phyloP scores from a whole-genome alignment of 1,284 basidiomycete genomes.

The Schizophyllum commune region DNA sequence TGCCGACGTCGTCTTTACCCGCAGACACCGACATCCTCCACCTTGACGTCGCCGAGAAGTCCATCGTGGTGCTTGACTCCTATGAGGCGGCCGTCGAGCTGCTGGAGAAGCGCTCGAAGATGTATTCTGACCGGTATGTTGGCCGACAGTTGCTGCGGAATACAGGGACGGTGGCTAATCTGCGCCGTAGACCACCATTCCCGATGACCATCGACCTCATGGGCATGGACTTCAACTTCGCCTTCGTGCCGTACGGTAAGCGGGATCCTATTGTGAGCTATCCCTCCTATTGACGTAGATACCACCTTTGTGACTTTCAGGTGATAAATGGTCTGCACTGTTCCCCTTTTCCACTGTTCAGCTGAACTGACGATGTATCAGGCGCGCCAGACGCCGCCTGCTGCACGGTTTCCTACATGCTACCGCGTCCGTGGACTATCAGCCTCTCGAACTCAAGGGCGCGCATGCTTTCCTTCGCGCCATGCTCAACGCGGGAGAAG shows the following conservation, averaged over 20 bases:
- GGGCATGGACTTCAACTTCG: slow-evolving; percentile 5
- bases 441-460: not conserved
- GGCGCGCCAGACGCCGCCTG: not conserved
- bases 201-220: slow-evolving; percentile 5
- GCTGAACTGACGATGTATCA: too few species aligned
- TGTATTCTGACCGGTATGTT: slow-evolving; percentile 7
- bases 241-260: not conserved
- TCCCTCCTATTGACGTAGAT: too few species aligned
- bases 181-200: not conserved
- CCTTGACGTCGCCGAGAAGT: slow-evolving; percentile 1
- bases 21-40: slow-evolving; percentile 7
- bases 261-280: too few species aligned
- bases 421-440: not conserved
- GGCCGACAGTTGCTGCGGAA: too few species aligned
- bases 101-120: slow-evolving; percentile 4
- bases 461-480: not conserved
- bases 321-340: not conserved
- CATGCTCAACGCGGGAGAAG: not conserved
- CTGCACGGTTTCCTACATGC: not conserved
- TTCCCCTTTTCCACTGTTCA: too few species aligned
- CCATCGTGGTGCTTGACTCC: slow-evolving; percentile 4
- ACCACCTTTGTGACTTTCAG: not conserved
- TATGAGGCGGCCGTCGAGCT: slow-evolving; percentile 1
- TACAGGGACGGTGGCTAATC: too few species aligned
- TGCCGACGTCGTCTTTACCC: not conserved